Evolutionary conservation across 176 grass and related monocot species (phyloP).

Genomic region (Rhynchospora tenuis): DNA sequence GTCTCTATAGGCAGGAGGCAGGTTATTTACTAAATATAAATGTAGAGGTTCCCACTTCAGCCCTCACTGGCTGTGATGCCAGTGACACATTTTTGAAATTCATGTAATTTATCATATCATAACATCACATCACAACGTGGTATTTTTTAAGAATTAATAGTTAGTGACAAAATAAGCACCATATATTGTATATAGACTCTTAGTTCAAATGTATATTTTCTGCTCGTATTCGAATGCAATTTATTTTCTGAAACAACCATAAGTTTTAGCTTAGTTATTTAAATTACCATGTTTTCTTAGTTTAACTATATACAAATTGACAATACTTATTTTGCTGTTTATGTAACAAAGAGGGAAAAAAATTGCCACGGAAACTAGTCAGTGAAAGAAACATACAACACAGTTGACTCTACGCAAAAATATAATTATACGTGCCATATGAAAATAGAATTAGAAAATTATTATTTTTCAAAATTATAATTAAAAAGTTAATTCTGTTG

Average conservation of each 20-base stretch:
- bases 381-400: not conserved
- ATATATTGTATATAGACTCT: too few species aligned
- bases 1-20: slow-evolving; percentile 7
- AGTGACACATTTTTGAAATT: not conserved
- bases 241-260: not conserved
- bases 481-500: not conserved
- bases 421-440: not conserved
- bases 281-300: too few species aligned
- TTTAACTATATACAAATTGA: too few species aligned
- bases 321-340: too few species aligned
- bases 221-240: not conserved
- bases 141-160: not conserved
- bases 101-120: not conserved
- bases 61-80: not conserved
- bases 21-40: slow-evolving; percentile 1
- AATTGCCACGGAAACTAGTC: not conserved
- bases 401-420: not conserved
- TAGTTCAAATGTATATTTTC: not conserved
- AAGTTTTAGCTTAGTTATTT: not conserved
- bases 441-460: not conserved
- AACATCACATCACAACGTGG: not conserved
- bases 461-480: not conserved
- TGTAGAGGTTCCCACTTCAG: slow-evolving; percentile 2
- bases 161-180: not conserved
- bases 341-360: too few species aligned